phyloP scores from a whole-genome alignment of 139 green algal genomes.

The Tetradesmus lagerheimii region DNA sequence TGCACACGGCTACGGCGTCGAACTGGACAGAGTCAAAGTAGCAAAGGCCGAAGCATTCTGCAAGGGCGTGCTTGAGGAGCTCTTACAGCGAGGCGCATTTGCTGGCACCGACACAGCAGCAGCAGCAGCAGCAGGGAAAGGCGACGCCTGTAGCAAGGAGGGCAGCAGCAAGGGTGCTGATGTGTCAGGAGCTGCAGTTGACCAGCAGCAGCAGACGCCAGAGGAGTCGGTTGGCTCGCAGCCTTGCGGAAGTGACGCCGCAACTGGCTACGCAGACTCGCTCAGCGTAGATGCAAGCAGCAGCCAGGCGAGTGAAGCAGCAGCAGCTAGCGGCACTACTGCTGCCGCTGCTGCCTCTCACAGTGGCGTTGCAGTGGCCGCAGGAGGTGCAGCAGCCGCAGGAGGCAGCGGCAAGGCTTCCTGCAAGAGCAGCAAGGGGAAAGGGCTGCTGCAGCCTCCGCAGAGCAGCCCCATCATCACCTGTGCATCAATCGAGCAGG shows the following conservation, averaged over 20 bases:
- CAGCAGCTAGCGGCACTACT: neutral
- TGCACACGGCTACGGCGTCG: conserved; percentile 70
- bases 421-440: neutral
- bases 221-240: neutral
- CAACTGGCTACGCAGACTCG: neutral
- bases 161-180: neutral
- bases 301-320: neutral
- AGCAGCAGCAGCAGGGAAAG: neutral
- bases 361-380: neutral
- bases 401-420: neutral
- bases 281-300: neutral
- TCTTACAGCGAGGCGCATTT: conserved; percentile 50
- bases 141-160: conserved; percentile 4
- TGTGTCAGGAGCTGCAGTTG: neutral
- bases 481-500: conserved; percentile 79
- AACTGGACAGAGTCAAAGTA: conserved; percentile 90
- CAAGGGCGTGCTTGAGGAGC: conserved; percentile 55
- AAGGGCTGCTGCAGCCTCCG: neutral
- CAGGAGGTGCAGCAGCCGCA: neutral
- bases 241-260: neutral
- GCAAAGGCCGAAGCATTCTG: conserved; percentile 86
- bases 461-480: conserved; percentile 57
- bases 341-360: neutral
- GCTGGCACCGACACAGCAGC: neutral
- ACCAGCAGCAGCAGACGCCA: neutral